Percentiles rank a stretch among this genome's conserved stretches.
Evolutionary conservation across 2,329 filamentous ascomycete species (phyloP).

Genomic region (Helotiales sp.): DNA sequence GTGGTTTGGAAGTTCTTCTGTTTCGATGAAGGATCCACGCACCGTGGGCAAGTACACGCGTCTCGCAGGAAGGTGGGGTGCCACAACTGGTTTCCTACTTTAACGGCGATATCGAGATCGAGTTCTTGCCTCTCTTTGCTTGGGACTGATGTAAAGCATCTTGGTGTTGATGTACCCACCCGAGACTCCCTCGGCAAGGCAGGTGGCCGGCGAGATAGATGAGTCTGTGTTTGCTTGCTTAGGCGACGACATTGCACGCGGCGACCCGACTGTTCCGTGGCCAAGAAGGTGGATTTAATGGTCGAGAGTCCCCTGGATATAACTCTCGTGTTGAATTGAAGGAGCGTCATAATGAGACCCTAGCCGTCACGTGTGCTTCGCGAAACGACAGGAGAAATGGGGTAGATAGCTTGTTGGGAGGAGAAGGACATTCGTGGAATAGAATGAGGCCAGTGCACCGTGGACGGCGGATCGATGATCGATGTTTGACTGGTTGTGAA

Average conservation of each 20-base stretch:
- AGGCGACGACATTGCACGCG: neutral
- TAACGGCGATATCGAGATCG: constrained; percentile 8
- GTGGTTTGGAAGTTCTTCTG: constrained; percentile 66
- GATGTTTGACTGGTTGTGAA: too few relatives aligned
- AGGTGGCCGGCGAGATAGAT: constrained; percentile 2
- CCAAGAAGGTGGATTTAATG: neutral
- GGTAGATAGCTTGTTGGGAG: too few relatives aligned
- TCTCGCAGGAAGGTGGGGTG: constrained; percentile 50
- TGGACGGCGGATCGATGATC: too few relatives aligned
- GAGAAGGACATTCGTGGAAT: too few relatives aligned
- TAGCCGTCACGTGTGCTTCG: neutral
- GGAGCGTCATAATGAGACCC: neutral
- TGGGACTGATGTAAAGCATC: neutral
- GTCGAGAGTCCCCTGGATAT: neutral
- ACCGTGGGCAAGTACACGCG: constrained; percentile 55
- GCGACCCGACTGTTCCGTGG: neutral
- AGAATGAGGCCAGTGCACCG: too few relatives aligned
- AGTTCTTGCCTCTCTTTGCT: too few relatives aligned
- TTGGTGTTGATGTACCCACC: constrained; percentile 3
- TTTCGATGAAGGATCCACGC: constrained; percentile 57
- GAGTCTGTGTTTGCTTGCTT: constrained; percentile 1
- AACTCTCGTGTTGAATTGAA: neutral
- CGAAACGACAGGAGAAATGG: neutral
- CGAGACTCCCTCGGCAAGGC: constrained; percentile 12
- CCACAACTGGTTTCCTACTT: neutral